Percentiles rank a stretch among this genome's conserved stretches.
These are phyloP conservation scores for Salix caprea DNA, from an alignment of 345 rosid genomes.

Conservation along the genomic window DNA sequence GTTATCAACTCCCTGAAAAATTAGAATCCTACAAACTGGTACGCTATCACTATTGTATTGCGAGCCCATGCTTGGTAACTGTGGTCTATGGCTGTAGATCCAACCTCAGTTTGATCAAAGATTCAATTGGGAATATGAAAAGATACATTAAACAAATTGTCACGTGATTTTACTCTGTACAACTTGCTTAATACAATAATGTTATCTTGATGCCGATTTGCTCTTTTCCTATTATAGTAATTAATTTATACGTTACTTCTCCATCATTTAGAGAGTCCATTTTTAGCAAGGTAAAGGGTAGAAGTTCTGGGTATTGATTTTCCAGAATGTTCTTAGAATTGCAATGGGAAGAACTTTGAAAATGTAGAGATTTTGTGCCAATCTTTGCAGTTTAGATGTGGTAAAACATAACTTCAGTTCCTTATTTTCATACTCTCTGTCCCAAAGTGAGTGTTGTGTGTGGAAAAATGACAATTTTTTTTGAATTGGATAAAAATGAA, in stretches of 20 bases:
- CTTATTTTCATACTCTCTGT: not conserved
- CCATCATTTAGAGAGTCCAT: not conserved
- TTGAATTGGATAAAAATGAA: too few relatives aligned
- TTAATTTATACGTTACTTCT: too few relatives aligned
- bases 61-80: not conserved
- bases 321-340: not conserved
- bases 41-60: constrained; percentile 19
- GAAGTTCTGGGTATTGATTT: too few relatives aligned
- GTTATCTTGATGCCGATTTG: not conserved
- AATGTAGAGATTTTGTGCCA: not conserved
- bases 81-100: not conserved
- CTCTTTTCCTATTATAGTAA: too few relatives aligned
- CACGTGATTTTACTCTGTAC: not conserved
- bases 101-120: not conserved
- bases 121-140: not conserved
- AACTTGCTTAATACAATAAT: not conserved
- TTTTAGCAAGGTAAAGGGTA: not conserved
- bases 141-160: not conserved
- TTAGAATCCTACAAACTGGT: constrained; percentile 84
- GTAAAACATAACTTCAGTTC: not conserved
- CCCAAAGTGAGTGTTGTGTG: too few relatives aligned
- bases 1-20: constrained; percentile 76
- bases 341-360: not conserved
- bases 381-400: not conserved
- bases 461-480: too few relatives aligned